Percentiles rank a stretch among this genome's conserved stretches.
Conservation (phyloP, 805 yeast genomes). For the Candida schatavii region DNA sequence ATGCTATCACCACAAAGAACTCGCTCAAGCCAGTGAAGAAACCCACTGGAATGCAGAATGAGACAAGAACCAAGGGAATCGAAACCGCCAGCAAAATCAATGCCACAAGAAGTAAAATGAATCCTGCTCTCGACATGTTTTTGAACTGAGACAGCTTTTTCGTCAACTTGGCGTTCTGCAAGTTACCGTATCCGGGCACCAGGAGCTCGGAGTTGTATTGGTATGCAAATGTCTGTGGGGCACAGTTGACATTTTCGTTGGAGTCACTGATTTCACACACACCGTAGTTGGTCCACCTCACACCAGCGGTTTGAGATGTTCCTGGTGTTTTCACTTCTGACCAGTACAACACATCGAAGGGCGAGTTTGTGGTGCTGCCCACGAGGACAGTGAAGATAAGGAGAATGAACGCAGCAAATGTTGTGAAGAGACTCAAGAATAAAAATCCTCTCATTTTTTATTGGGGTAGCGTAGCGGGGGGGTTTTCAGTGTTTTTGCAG, state of each 20-base stretch:
- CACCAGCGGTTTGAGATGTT: not conserved
- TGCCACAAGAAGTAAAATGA: not conserved
- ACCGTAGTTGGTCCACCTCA: constrained; percentile 1
- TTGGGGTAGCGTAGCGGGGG: no score
- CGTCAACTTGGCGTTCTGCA: not conserved
- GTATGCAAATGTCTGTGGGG: not conserved
- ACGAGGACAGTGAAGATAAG: not conserved
- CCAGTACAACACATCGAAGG: constrained; percentile 1
- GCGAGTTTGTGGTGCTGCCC: not conserved
- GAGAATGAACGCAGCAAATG: constrained; percentile 1
- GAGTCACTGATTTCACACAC: not conserved
- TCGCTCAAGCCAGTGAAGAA: not conserved
- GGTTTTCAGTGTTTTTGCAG: no score
- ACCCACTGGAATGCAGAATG: not conserved
- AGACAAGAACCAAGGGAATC: not conserved
- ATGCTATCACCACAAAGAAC: not conserved
- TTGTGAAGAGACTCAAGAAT: constrained; percentile 1
- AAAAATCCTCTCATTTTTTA: constrained; percentile 1
- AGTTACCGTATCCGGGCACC: not conserved
- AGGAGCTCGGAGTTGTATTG: not conserved
- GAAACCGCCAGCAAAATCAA: not conserved
- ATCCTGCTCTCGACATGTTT: not conserved
- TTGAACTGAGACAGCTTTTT: not conserved
- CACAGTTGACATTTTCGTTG: not conserved
- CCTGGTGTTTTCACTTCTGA: not conserved